phyloP scores from a whole-genome alignment of 2,329 filamentous ascomycete species.

The Claviceps lovelessii region DNA sequence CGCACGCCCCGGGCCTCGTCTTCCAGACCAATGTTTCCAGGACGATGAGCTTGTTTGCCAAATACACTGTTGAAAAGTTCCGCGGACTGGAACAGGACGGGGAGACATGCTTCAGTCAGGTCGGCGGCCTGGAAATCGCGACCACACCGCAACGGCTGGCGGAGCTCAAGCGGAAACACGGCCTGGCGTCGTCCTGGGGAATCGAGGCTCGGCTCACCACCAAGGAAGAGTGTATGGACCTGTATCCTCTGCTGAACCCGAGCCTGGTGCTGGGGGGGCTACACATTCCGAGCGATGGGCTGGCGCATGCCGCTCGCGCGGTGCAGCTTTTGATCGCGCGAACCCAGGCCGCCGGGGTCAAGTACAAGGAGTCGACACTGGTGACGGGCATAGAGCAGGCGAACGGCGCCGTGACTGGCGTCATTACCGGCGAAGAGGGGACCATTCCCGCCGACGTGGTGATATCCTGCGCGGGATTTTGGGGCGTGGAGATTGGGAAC shows the following conservation, averaged over 20 bases:
- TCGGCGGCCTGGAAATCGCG: slow-evolving; percentile 48
- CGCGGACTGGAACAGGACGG: slow-evolving; percentile 29
- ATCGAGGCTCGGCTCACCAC: slow-evolving; percentile 38
- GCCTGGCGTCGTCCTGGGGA: slow-evolving; percentile 47
- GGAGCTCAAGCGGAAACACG: slow-evolving; percentile 48
- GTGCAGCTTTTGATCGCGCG: slow-evolving; percentile 46
- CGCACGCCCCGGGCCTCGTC: slow-evolving; percentile 49
- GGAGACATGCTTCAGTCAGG: slow-evolving; percentile 42
- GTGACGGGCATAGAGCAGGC: slow-evolving; percentile 44
- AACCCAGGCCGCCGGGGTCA: slow-evolving; percentile 42
- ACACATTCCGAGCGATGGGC: slow-evolving; percentile 45
- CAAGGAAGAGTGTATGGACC: slow-evolving; percentile 34
- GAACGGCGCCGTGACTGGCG: slow-evolving; percentile 38
- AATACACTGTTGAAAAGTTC: slow-evolving; percentile 48
- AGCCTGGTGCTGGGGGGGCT: slow-evolving; percentile 42
- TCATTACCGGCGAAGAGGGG: slow-evolving; percentile 13
- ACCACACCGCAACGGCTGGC: slow-evolving; percentile 43
- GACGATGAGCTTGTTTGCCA: slow-evolving; percentile 43
- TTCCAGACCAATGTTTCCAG: slow-evolving; percentile 47
- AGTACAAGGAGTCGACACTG: slow-evolving; percentile 39
- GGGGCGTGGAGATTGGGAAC: slow-evolving; percentile 49
- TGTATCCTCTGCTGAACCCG: slow-evolving; percentile 41
- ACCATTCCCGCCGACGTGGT: slow-evolving; percentile 44
- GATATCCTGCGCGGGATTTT: slow-evolving; percentile 50
- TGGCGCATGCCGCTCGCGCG: slow-evolving; percentile 46